Evolutionary conservation across 2,329 filamentous ascomycete genomes (phyloP).

Genomic region (Nothopassalora personata): DNA sequence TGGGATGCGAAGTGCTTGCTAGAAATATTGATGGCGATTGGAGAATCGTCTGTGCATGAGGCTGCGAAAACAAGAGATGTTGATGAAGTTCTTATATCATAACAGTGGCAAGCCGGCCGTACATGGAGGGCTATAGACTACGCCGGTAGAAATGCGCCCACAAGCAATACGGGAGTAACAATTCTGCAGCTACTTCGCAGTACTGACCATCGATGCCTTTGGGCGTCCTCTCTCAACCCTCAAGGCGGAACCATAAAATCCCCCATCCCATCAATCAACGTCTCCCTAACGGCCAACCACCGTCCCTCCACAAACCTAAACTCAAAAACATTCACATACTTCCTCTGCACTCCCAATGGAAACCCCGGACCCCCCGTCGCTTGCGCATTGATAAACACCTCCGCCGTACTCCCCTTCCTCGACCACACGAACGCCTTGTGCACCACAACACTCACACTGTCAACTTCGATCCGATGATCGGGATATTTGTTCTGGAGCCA

Average conservation of each 20-base stretch:
- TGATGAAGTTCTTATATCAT: no score
- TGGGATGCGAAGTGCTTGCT: no score
- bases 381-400: background rate
- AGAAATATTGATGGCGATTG: no score
- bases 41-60: no score
- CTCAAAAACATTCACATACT: slow-evolving; percentile 1
- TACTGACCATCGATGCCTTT: no score
- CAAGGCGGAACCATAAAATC: background rate
- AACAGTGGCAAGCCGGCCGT: no score
- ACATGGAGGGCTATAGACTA: no score
- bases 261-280: background rate
- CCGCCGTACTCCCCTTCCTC: background rate
- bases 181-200: no score
- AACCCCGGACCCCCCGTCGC: slow-evolving; percentile 3
- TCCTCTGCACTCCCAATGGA: background rate
- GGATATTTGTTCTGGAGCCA: background rate
- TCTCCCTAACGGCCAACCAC: slow-evolving; percentile 2
- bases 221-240: background rate
- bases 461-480: background rate
- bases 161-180: no score
- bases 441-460: background rate
- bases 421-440: slow-evolving; percentile 1
- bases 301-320: background rate
- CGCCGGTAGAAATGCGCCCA: no score
- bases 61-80: no score